These are phyloP conservation scores for Agaricus sinodeliciosus DNA, from an alignment of 768 basidiomycete genomes.

Conservation along the genomic window DNA sequence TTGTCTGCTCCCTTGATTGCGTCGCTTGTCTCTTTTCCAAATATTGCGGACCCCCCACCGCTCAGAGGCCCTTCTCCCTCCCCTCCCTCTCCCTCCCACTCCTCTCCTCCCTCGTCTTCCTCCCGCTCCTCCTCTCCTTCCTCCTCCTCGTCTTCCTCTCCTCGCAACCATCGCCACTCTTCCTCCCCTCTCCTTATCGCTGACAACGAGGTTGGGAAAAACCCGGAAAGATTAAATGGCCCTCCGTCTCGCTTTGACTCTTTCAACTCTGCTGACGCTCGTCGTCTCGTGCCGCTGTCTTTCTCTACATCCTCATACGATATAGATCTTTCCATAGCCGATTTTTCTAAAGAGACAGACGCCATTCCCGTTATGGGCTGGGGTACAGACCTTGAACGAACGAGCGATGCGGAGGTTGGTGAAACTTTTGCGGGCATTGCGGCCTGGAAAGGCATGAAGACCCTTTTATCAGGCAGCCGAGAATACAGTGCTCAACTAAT, in stretches of 20 bases:
- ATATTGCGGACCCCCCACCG: constrained; percentile 12
- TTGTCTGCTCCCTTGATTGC: constrained; percentile 40
- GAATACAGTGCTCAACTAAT: not conserved
- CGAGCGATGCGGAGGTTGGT: constrained; percentile 14
- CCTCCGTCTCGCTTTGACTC: constrained; percentile 11
- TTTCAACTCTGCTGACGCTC: not conserved
- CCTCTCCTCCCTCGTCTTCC: not conserved
- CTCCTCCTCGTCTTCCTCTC: constrained; percentile 17
- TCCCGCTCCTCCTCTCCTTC: constrained; percentile 11
- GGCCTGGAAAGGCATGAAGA: too few relatives aligned
- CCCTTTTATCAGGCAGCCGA: too few relatives aligned
- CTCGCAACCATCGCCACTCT: constrained; percentile 35
- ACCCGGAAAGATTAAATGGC: constrained; percentile 41
- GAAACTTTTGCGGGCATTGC: constrained; percentile 2
- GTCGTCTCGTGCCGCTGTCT: constrained; percentile 10
- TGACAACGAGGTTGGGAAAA: constrained; percentile 34
- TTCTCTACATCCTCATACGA: constrained; percentile 18
- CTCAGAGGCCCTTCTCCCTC: constrained; percentile 11
- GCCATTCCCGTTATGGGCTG: constrained; percentile 16
- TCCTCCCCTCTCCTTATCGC: constrained; percentile 19
- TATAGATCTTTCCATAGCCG: constrained; percentile 14
- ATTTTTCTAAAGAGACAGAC: not conserved
- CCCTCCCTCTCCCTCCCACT: not conserved
- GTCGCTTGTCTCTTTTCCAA: constrained; percentile 24
- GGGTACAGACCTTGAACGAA: constrained; percentile 25